Conservation (phyloP, 2,329 filamentous ascomycete genomes). For the Aspergillus niger region DNA sequence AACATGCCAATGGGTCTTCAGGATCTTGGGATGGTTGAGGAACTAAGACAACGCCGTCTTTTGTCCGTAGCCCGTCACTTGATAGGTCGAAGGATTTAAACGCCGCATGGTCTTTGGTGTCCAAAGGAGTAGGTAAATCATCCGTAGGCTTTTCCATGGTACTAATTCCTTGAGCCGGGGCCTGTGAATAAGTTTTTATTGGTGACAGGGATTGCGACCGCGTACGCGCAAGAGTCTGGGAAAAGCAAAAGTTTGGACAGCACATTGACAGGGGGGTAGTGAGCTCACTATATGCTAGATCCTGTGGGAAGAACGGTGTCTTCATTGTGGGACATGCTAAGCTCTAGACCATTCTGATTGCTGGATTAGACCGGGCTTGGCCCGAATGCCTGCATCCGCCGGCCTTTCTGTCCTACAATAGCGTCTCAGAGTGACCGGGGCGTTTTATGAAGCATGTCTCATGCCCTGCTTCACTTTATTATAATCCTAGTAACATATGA, state of each 20-base stretch:
- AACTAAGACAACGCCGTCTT: neutral
- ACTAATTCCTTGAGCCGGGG: too few species aligned
- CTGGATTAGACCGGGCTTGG: neutral
- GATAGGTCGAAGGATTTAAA: neutral
- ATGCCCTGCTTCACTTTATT: too few species aligned
- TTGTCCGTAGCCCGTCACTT: neutral
- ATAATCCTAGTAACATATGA: too few species aligned
- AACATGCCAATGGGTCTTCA: constrained; percentile 5
- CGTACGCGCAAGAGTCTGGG: too few species aligned
- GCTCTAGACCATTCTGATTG: neutral
- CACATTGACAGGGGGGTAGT: neutral
- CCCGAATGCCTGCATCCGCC: neutral
- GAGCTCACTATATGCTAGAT: neutral
- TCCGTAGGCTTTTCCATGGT: too few species aligned
- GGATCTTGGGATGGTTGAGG: constrained; percentile 2
- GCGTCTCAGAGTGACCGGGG: neutral
- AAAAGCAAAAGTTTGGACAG: neutral
- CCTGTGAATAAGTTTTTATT: too few species aligned
- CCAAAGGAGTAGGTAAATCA: neutral
- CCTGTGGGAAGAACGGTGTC: neutral
- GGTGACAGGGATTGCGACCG: neutral
- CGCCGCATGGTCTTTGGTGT: neutral
- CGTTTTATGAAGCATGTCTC: too few species aligned
- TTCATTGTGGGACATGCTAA: neutral
- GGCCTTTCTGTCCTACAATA: neutral